Base-by-base conservation (phyloP, 352 stramenopile species). In the Globisporangium parvum region DNA sequence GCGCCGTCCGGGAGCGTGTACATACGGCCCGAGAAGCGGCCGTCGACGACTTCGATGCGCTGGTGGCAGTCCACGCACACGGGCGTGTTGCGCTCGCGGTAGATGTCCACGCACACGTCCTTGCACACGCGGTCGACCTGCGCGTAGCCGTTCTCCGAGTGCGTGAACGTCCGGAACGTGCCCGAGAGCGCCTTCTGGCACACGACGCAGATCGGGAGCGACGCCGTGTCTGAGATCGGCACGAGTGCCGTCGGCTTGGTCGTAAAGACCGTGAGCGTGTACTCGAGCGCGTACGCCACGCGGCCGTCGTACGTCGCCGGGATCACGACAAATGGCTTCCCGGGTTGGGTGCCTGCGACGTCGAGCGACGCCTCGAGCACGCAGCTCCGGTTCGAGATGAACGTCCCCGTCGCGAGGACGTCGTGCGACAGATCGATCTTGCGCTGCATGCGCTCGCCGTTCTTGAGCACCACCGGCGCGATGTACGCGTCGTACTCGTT, bases 301-400 rank as follows among this genome's bases (percentile, higher is more conserved):
- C 77, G 62, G 2, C 76, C 74, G n/a, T 87, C 76, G 48, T 88
- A 88, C 23, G 78, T 88, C 28, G 73, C 78, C 4, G 78, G 76
- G n/a, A 83, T 82, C 20, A 88, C 69, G 5, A 85, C 75, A 51
- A 80, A 87, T 6, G 75, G 76, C 37, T 79, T 75, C 8, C 67
- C 74, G 5, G 63, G 62, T 31, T 70, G 66, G 10, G 52, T 45
- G 12, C 69, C 67, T 1, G 47, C 35, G 12, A 41, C 33, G 55
- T 77, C 71, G 21, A 89, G 75, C 33, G 63, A 58, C 9, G 77
- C 59, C 35, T 88, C 75, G 11, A 91, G 40, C 47, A 91, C 42
- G 31, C 75, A 91, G 52, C 83, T 91, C 40, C 83, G 80, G 65
- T 86, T 93, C 31, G 83, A 93, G 50, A 93, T 91, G 57, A 93